Evolutionary conservation across 1,139 yeast genomes (phyloP).

Genomic region (Casaregolazyma suthepensis): DNA sequence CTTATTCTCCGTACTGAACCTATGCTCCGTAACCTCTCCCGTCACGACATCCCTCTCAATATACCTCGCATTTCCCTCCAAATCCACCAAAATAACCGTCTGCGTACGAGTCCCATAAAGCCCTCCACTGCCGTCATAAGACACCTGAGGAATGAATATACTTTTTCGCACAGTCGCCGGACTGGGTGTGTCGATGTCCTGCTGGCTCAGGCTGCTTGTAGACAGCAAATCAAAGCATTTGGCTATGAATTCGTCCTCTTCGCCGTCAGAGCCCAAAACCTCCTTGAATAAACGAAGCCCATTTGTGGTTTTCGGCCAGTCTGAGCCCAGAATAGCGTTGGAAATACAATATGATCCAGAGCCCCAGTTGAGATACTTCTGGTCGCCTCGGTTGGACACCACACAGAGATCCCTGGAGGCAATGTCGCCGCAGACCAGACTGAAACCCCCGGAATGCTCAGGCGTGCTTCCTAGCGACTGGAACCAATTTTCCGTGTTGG

Average conservation of each 20-base stretch:
- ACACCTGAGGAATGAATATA: slow-evolving; percentile 66
- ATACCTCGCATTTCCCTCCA: slow-evolving; percentile 20
- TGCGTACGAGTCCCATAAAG: slow-evolving; percentile 86
- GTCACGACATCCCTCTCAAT: slow-evolving; percentile 4
- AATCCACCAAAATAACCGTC: slow-evolving; percentile 61
- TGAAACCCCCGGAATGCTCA: slow-evolving; percentile 71
- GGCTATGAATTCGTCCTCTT: slow-evolving; percentile 43
- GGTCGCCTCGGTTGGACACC: slow-evolving; percentile 28
- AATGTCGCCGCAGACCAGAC: slow-evolving; percentile 59
- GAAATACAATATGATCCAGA: slow-evolving; percentile 7
- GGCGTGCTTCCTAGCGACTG: slow-evolving; percentile 27
- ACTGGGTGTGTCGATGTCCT: slow-evolving; percentile 16
- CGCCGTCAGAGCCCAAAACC: slow-evolving; percentile 31
- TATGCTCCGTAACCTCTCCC: neutral
- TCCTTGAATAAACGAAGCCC: slow-evolving; percentile 46
- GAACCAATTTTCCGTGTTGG: slow-evolving; percentile 43
- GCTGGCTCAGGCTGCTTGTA: slow-evolving; percentile 37
- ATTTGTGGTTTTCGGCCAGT: slow-evolving; percentile 65
- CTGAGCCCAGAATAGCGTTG: slow-evolving; percentile 27
- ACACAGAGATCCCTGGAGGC: slow-evolving; percentile 32
- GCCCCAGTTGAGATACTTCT: slow-evolving; percentile 2
- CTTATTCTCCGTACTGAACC: neutral
- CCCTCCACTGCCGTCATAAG: slow-evolving; percentile 18
- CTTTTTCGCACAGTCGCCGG: slow-evolving; percentile 42
- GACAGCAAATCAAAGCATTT: slow-evolving; percentile 52